Base-by-base conservation (phyloP, 306 rosid genomes). In the Gleditsia sinensis region DNA sequence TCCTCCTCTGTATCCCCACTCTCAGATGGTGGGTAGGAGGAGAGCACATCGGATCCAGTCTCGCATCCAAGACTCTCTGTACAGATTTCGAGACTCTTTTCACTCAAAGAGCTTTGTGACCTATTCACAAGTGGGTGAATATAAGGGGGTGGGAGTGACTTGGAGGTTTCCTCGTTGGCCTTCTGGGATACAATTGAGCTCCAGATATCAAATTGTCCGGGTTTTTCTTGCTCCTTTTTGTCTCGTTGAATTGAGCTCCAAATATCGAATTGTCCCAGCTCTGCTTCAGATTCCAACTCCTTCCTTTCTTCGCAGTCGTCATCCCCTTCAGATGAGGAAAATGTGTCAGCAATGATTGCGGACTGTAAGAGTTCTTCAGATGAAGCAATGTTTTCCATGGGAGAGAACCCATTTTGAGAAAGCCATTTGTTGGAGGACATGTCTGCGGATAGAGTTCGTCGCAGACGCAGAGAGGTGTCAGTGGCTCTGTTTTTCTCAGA, bases 61-160 rank as follows among this genome's bases (percentile, higher is more conserved):
- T 95, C 99, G 1, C 97, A 92, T 37, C 99, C 98, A 21, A 95
- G 98, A n/a, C 87, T 80, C 58, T 95, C 99, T 0, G 99, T 92
- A 69, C 99, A 95, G 5, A 92, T 80, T 46, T 84, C 27, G 3
- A 95, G 88, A 63, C 99, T 92, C 17, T 82, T 84, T 21, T 80
- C 81, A 59, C 67, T 84, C 50, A 95, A 19, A 58, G 71, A 79
- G 69, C 75, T 88, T 9, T 79, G 46, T 7, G 94, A 81, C 54
- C 81, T 87, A 64, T 78, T 87, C 65, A 80, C 91, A 8, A 88
- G 93, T 25, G 97, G 96, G 75, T 92, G 97, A 76, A 90, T 51
- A 71, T 92, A 92, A 46, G 92, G 91, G 16, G 69, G 68, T 2
- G 69, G 53, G 16, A 49, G 69, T 2, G 49, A 11, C 45, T 85